A percentile compares a stretch with the other conserved stretches of the same genome.
Evolutionary conservation across 1,284 basidiomycete genomes (phyloP).

Genomic region (Agroathelia rolfsii): DNA sequence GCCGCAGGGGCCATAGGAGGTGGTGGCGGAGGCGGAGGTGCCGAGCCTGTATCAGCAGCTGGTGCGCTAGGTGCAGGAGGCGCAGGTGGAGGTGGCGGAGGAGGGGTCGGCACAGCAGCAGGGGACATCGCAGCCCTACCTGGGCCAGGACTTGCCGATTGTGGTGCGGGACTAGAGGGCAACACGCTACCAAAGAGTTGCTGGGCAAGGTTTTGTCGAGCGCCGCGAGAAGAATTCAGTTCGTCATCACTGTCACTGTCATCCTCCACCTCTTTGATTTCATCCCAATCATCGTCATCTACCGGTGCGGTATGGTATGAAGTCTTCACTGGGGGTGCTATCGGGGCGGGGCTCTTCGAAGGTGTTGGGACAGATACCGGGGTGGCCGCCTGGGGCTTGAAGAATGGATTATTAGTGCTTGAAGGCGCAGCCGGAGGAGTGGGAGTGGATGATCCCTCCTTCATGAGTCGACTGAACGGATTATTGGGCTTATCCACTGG

Average conservation of each 20-base stretch:
- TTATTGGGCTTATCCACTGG: slow-evolving; percentile 37
- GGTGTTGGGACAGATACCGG: slow-evolving; percentile 24
- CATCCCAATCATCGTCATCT: slow-evolving; percentile 82
- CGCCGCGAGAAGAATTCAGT: slow-evolving; percentile 49
- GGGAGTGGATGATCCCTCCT: slow-evolving; percentile 28
- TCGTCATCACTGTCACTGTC: slow-evolving; percentile 79
- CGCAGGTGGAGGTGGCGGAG: slow-evolving; percentile 22
- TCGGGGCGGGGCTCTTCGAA: slow-evolving; percentile 27
- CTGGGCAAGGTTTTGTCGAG: slow-evolving; percentile 65
- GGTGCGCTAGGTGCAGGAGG: slow-evolving; percentile 24
- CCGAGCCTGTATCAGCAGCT: slow-evolving; percentile 22
- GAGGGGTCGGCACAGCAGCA: slow-evolving; percentile 25
- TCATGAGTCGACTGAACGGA: slow-evolving; percentile 61
- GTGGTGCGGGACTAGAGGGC: slow-evolving; percentile 26
- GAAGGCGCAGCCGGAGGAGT: slow-evolving; percentile 15
- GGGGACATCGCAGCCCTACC: slow-evolving; percentile 22
- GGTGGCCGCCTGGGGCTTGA: slow-evolving; percentile 30
- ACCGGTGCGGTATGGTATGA: slow-evolving; percentile 54
- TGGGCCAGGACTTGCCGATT: slow-evolving; percentile 17
- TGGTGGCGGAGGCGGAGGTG: slow-evolving; percentile 27
- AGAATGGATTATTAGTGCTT: slow-evolving; percentile 51
- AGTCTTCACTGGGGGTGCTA: slow-evolving; percentile 28
- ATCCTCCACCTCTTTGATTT: slow-evolving; percentile 64
- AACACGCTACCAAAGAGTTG: slow-evolving; percentile 68
- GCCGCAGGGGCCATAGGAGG: slow-evolving; percentile 23